phyloP scores from a whole-genome alignment of 2,329 filamentous ascomycete genomes.

The Aphanocladium album region DNA sequence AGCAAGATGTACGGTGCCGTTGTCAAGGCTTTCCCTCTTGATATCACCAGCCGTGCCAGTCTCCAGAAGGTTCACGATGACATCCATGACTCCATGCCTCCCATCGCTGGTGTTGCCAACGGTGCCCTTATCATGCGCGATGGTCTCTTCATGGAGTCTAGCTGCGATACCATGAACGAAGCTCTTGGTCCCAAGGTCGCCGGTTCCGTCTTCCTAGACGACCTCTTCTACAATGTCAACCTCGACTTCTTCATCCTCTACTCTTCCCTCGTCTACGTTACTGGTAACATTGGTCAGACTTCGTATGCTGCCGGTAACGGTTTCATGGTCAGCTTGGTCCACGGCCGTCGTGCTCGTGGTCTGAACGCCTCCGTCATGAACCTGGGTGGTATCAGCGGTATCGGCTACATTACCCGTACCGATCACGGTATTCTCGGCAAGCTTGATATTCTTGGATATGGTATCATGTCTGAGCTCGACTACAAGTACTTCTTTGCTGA shows the following conservation, averaged over 20 bases:
- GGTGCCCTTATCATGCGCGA: conserved; percentile 34
- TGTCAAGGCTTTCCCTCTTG: conserved; percentile 11
- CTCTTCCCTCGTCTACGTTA: conserved; percentile 30
- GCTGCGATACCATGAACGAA: conserved; percentile 23
- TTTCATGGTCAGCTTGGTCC: conserved; percentile 30
- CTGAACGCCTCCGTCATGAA: conserved; percentile 22
- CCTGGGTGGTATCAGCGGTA: conserved; percentile 21
- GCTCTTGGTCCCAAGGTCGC: conserved; percentile 33
- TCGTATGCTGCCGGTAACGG: conserved; percentile 34
- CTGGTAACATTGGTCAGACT: conserved; percentile 33
- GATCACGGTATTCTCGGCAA: conserved; percentile 8
- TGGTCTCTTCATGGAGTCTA: conserved; percentile 26
- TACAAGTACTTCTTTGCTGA: conserved; percentile 16
- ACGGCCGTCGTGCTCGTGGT: conserved; percentile 22
- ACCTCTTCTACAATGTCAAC: conserved; percentile 22
- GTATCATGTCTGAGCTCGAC: conserved; percentile 24
- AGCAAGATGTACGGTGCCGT: conserved; percentile 3
- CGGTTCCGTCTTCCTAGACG: conserved; percentile 28
- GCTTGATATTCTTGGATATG: conserved; percentile 15
- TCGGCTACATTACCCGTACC: conserved; percentile 16
- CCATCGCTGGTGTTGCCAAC: conserved; percentile 32
- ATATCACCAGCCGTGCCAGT: conserved; percentile 10
- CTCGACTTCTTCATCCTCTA: conserved; percentile 40
- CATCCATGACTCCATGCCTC: conserved; percentile 27
- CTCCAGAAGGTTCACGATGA: conserved; percentile 13